A percentile compares a stretch with the other conserved stretches of the same genome.
These are phyloP conservation scores for Camellia lanceoleosa DNA, from an alignment of 148 eudicot genomes.

Conservation along the genomic window DNA sequence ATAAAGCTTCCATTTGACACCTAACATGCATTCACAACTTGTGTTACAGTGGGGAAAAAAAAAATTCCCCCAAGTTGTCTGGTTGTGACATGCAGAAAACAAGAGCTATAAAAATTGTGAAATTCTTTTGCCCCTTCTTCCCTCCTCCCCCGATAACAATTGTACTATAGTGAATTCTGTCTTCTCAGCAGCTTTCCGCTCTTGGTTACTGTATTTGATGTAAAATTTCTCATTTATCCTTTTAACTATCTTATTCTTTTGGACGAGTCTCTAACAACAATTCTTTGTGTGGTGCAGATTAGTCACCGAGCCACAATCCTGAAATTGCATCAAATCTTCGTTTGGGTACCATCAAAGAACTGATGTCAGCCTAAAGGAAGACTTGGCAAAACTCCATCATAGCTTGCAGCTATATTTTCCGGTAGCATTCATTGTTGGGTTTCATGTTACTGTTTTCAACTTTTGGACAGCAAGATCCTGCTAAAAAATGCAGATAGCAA, in stretches of 20 bases:
- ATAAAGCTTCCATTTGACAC: no score
- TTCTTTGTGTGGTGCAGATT: not conserved
- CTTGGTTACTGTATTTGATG: not conserved
- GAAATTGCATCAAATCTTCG: not conserved
- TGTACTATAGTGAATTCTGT: not conserved
- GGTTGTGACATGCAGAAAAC: not conserved
- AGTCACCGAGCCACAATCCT: not conserved
- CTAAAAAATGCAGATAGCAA: constrained; percentile 5
- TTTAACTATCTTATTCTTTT: not conserved
- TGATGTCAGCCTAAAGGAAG: not conserved
- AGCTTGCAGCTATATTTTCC: not conserved
- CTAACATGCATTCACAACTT: no score
- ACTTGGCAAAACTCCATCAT: not conserved
- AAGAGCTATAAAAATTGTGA: not conserved
- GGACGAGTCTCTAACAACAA: not conserved
- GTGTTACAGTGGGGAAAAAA: not conserved
- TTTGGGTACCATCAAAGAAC: not conserved
- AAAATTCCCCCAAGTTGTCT: not conserved
- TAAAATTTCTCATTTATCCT: not conserved
- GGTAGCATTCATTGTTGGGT: not conserved
- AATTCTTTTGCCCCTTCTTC: not conserved
- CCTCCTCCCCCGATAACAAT: not conserved
- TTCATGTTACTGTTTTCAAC: not conserved
- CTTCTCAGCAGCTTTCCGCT: not conserved
- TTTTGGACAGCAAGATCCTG: not conserved